Evolutionary conservation across 2,329 filamentous ascomycete genomes (phyloP), one percentile per base, ranked within the genome.

Genomic region (Onygena corvina): DNA sequence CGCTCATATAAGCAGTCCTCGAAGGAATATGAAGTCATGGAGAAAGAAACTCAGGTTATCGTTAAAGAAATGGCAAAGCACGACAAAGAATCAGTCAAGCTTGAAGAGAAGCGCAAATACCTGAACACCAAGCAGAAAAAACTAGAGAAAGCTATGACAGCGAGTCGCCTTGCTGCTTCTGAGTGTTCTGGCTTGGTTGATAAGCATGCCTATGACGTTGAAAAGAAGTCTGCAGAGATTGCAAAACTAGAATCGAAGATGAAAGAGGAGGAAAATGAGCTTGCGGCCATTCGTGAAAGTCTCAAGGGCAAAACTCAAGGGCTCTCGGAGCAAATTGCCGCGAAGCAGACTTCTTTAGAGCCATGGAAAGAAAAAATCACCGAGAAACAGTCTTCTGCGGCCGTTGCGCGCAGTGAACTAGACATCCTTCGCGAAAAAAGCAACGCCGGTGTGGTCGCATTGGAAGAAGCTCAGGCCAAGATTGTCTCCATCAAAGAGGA

Each of bases 331-430:
- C 77, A 95, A 61, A 96, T 98, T 57, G 81, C 88, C 0, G 76
- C 75, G 3, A 95, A 94, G 68, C 92, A 98, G 61, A 95, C 93
- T 67, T 83, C 86, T 1, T 74, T 98, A 8, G 90, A 96, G 67
- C 92, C 92, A 0, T 98, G 92, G 92, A 89, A 84, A 58, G 88
- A 88, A 56, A 96, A 92, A 68, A 90, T 98, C 70, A 95, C 92
- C 65, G 84, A 94, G 62, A 96, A 94, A 65, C 84, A 92, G 61
- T 95, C 89, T 0, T 81, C 85, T 2, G 93, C 95, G 57, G 90
- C 90, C 3, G 89, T 98, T 8, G 88, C 92, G 1, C 86, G 94
- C 64, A 94, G 88, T 65, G 90, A 98, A 65, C 78, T 96, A 57
- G 83, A 88, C 52, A 96, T 98, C 50, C 75, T 98, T 5, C 78